Evolutionary conservation across 2,329 filamentous ascomycete species (phyloP).

Genomic region (Sclerotinia borealis): DNA sequence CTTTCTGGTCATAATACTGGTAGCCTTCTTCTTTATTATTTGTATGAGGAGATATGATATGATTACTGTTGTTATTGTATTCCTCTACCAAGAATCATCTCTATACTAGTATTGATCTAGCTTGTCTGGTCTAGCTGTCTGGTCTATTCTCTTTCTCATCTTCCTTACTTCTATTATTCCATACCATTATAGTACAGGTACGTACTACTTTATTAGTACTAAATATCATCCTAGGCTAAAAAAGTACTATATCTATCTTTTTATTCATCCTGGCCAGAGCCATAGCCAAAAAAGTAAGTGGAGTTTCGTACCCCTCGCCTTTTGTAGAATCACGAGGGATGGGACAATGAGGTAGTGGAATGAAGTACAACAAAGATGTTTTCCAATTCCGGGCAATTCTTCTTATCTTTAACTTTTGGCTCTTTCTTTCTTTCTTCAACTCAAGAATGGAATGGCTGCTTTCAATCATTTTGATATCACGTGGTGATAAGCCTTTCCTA

Average conservation of each 20-base stretch:
- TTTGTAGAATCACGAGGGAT: background rate
- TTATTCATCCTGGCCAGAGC: no score
- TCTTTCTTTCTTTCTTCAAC: background rate
- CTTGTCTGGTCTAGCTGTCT: no score
- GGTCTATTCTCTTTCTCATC: no score
- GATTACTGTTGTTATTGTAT: no score
- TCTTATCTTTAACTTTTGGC: background rate
- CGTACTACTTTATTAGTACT: no score
- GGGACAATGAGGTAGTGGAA: constrained; percentile 4
- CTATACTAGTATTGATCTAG: no score
- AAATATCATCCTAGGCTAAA: background rate
- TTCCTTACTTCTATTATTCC: no score
- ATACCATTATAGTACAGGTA: no score
- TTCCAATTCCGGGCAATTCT: background rate
- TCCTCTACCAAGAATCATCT: no score
- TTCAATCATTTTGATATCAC: constrained; percentile 7
- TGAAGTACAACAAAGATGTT: background rate
- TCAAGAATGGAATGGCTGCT: background rate
- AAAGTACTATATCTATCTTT: background rate
- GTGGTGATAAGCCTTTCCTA: constrained; percentile 4
- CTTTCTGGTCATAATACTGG: no score
- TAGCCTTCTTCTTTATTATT: no score
- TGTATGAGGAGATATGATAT: no score
- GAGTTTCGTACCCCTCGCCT: background rate
- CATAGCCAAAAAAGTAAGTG: background rate